Evolutionary conservation across 139 green algal species (phyloP).

Genomic region (Chlamydomonas sp.): DNA sequence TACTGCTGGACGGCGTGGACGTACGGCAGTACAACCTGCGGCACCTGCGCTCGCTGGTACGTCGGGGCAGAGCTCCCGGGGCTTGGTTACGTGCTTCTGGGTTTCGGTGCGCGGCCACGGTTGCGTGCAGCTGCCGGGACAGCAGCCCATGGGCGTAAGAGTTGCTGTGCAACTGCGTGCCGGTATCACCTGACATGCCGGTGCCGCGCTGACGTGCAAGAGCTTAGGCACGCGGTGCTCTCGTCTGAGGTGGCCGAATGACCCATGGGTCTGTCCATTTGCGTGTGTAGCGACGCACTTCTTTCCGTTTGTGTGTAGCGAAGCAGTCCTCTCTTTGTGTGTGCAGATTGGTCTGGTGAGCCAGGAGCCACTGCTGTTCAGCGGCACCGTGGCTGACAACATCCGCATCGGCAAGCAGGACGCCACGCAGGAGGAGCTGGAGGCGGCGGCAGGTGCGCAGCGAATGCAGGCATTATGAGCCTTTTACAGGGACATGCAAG

Average conservation of each 20-base stretch:
- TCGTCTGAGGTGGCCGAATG: background rate
- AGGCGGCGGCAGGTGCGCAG: slow-evolving; percentile 66
- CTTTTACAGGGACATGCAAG: no score
- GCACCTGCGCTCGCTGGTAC: slow-evolving; percentile 77
- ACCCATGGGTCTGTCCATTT: background rate
- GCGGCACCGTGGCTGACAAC: slow-evolving; percentile 78
- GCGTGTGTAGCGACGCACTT: no score
- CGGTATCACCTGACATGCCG: no score
- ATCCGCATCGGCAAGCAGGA: slow-evolving; percentile 64
- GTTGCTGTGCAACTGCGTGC: background rate
- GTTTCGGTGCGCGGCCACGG: no score
- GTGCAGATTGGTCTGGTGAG: slow-evolving; percentile 32
- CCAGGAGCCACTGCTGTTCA: slow-evolving; percentile 93
- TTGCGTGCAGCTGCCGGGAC: background rate
- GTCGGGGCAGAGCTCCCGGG: background rate
- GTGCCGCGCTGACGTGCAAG: background rate
- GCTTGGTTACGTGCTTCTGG: background rate
- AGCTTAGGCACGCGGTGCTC: background rate
- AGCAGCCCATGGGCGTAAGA: no score
- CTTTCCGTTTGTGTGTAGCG: no score
- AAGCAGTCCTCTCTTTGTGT: no score
- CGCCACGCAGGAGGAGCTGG: slow-evolving; percentile 63
- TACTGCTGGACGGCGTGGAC: slow-evolving; percentile 90
- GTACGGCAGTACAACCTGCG: slow-evolving; percentile 78
- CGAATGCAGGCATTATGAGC: background rate